Percentiles rank a stretch among this genome's conserved stretches.
Conservation (phyloP, 768 basidiomycete genomes). For the Sporobolomyces pararoseus region DNA sequence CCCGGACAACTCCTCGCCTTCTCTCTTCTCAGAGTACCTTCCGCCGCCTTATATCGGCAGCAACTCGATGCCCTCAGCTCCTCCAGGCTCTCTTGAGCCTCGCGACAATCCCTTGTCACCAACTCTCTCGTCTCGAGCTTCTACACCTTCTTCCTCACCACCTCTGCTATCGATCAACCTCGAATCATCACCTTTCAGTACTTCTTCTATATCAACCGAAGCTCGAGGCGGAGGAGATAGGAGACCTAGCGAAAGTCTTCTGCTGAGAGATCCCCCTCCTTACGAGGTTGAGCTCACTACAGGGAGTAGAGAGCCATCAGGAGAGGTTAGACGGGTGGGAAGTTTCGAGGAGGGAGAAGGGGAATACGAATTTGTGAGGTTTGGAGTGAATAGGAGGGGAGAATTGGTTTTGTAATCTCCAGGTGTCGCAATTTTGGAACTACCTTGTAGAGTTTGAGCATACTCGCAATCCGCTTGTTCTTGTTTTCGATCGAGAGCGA, state of each 20-base stretch:
- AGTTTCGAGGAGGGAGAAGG: no score
- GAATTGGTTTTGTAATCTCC: slow-evolving; percentile 17
- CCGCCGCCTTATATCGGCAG: slow-evolving; percentile 4
- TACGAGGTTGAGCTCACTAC: not conserved
- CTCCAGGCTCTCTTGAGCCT: not conserved
- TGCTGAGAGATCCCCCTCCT: slow-evolving; percentile 3
- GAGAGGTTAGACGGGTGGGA: no score
- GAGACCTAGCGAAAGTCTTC: not conserved
- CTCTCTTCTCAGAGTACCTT: not conserved
- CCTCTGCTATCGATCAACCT: not conserved
- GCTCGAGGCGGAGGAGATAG: not conserved
- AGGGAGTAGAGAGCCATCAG: not conserved
- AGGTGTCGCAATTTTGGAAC: no score
- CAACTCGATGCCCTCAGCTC: not conserved
- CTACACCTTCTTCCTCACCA: not conserved
- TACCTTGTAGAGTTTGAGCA: no score
- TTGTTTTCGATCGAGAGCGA: no score
- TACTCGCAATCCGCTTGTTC: no score
- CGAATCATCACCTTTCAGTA: no score
- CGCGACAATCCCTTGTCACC: not conserved
- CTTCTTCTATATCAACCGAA: no score
- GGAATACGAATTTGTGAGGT: not conserved
- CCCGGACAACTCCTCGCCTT: not conserved
- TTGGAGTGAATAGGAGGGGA: not conserved
- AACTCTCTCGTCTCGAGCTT: not conserved